A percentile compares a stretch with the other conserved stretches of the same genome.
Conservation (phyloP, 2,329 filamentous ascomycete genomes). For the Hypomyces perniciosus region DNA sequence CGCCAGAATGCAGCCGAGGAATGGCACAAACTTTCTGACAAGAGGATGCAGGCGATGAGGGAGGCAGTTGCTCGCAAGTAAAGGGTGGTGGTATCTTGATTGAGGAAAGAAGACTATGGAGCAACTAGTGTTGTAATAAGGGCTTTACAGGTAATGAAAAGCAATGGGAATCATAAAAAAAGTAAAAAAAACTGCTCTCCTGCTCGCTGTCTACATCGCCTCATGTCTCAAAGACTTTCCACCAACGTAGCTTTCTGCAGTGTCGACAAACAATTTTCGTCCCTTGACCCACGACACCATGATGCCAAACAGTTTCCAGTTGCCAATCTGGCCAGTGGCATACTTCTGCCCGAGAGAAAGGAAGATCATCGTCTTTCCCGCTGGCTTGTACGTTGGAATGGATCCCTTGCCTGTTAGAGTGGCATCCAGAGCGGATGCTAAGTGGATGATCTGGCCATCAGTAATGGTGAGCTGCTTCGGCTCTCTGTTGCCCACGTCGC, state of each 20-base stretch:
- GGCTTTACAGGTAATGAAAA: no score
- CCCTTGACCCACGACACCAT: slow-evolving; percentile 30
- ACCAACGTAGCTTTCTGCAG: slow-evolving; percentile 23
- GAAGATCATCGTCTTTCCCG: slow-evolving; percentile 24
- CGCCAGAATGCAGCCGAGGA: no score
- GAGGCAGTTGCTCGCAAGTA: no score
- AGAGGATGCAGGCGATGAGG: no score
- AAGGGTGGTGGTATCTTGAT: no score
- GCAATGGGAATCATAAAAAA: no score
- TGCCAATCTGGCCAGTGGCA: slow-evolving; percentile 28
- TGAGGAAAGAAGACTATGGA: no score
- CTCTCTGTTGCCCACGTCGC: slow-evolving; percentile 37
- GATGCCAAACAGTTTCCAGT: slow-evolving; percentile 27
- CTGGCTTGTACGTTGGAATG: slow-evolving; percentile 16
- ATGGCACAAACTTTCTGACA: no score
- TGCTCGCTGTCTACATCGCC: slow-evolving; percentile 17
- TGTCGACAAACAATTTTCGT: slow-evolving; percentile 27
- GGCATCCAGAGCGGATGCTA: slow-evolving; percentile 26
- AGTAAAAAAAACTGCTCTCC: no score
- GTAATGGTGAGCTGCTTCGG: slow-evolving; percentile 31
- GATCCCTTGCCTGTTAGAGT: slow-evolving; percentile 16
- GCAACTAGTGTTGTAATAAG: no score
- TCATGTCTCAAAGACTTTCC: slow-evolving; percentile 24
- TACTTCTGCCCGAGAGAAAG: slow-evolving; percentile 22
- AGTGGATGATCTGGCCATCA: slow-evolving; percentile 27